phyloP scores from a whole-genome alignment of 345 rosid genomes.

The Laguncularia racemosa region DNA sequence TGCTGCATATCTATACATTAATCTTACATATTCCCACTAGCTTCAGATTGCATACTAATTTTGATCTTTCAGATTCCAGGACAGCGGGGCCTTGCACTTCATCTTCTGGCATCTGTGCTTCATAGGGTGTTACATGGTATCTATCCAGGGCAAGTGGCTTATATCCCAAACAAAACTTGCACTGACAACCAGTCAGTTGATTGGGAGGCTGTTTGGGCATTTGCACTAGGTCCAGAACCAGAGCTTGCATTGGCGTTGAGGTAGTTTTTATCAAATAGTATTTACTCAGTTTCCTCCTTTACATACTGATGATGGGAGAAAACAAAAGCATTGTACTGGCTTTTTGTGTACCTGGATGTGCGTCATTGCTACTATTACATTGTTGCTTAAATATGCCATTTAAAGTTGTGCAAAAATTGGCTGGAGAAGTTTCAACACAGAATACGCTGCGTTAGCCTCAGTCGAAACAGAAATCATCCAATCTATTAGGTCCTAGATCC shows the following conservation, averaged over 20 bases:
- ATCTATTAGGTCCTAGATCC: too few relatives aligned
- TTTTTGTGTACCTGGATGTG: too few relatives aligned
- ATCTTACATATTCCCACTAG: not conserved
- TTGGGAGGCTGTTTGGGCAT: slow-evolving; percentile 96
- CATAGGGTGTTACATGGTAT: slow-evolving; percentile 48
- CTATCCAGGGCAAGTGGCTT: slow-evolving; percentile 37
- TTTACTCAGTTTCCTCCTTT: slow-evolving; percentile 2
- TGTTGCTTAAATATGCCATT: too few relatives aligned
- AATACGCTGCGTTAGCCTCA: too few relatives aligned
- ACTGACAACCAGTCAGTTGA: slow-evolving; percentile 34
- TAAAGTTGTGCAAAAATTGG: too few relatives aligned
- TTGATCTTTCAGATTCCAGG: slow-evolving; percentile 61
- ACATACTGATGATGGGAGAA: too few relatives aligned
- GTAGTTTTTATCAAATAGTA: slow-evolving; percentile 22
- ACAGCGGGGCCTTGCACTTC: slow-evolving; percentile 75
- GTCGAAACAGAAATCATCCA: too few relatives aligned
- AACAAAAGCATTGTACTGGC: too few relatives aligned
- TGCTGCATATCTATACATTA: slow-evolving; percentile 1
- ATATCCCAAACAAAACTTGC: slow-evolving; percentile 15
- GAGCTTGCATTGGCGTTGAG: slow-evolving; percentile 83
- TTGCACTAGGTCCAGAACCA: slow-evolving; percentile 93
- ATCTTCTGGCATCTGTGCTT: slow-evolving; percentile 71
- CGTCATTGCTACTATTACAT: too few relatives aligned
- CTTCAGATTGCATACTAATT: slow-evolving; percentile 3
- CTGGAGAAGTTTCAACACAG: too few relatives aligned